A percentile compares a stretch with the other conserved stretches of the same genome.
Conservation (phyloP, 2,329 filamentous ascomycete genomes). For the Didymella exigua region DNA sequence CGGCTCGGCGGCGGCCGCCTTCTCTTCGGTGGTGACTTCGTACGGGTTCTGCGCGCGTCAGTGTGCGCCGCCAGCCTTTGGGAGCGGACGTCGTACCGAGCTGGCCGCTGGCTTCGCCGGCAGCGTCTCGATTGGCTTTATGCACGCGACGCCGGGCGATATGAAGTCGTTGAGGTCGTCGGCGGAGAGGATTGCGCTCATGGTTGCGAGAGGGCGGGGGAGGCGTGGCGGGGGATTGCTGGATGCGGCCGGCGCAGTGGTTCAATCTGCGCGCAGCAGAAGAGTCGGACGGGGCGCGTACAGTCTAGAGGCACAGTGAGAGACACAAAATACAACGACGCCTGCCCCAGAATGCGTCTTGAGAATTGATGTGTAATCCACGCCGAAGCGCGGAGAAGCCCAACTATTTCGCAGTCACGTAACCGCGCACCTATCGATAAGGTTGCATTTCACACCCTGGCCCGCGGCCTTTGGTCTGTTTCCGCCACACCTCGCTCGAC, state of each 20-base stretch:
- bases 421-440: slow-evolving; percentile 42
- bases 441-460: slow-evolving; percentile 29
- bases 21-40: slow-evolving; percentile 94
- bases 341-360: neutral
- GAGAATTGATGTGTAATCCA: slow-evolving; percentile 13
- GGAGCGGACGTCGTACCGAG: slow-evolving; percentile 45
- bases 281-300: neutral
- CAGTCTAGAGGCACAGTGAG: slow-evolving; percentile 3
- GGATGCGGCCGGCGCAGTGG: slow-evolving; percentile 19
- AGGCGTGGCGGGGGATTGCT: slow-evolving; percentile 19
- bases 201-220: slow-evolving; percentile 50
- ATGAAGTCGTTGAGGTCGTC: slow-evolving; percentile 99
- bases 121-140: slow-evolving; percentile 94
- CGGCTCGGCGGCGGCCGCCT: slow-evolving; percentile 61
- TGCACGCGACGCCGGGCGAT: slow-evolving; percentile 94
- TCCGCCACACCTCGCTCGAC: slow-evolving; percentile 22
- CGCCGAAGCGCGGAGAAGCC: slow-evolving; percentile 31
- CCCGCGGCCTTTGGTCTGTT: slow-evolving; percentile 31
- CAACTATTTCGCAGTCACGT: slow-evolving; percentile 25
- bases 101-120: slow-evolving; percentile 61
- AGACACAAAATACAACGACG: neutral
- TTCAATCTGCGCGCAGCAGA: neutral
- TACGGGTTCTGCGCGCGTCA: slow-evolving; percentile 61
- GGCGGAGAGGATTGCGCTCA: slow-evolving; percentile 96
- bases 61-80: slow-evolving; percentile 23